phyloP scores from a whole-genome alignment of 1,284 basidiomycete species.

The Hemileia vastatrix region DNA sequence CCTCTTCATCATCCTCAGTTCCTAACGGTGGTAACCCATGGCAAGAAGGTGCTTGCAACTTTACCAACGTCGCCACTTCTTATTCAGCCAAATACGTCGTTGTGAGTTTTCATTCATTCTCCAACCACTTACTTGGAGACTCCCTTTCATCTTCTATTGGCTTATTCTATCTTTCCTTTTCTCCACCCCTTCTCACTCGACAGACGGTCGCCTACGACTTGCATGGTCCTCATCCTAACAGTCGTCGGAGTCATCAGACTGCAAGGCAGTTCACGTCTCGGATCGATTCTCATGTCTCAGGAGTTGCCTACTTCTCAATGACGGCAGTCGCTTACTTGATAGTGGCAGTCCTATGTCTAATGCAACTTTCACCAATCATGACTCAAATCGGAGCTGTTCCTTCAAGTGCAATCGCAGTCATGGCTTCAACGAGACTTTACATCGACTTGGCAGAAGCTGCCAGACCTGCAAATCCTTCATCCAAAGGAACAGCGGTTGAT shows the following conservation, averaged over 20 bases:
- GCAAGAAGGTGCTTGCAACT: not conserved
- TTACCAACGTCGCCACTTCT: not conserved
- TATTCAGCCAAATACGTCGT: not conserved
- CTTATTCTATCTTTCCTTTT: no score
- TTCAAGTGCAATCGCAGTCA: conserved; percentile 26
- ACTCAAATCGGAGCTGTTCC: conserved; percentile 32
- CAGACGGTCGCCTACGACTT: conserved; percentile 28
- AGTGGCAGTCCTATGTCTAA: not conserved
- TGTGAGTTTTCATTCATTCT: not conserved
- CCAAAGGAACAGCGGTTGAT: not conserved
- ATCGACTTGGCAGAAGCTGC: conserved; percentile 30
- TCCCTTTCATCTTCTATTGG: no score
- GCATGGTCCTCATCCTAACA: conserved; percentile 29
- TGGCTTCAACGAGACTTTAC: conserved; percentile 32
- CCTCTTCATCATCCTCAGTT: no score
- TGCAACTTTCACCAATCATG: conserved; percentile 32
- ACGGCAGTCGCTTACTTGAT: conserved; percentile 25
- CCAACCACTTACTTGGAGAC: no score
- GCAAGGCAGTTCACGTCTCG: conserved; percentile 29
- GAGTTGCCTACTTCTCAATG: conserved; percentile 32
- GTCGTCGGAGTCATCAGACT: conserved; percentile 31
- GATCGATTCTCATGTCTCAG: conserved; percentile 30
- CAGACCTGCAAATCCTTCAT: conserved; percentile 5
- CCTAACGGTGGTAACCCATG: no score
- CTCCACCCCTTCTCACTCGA: no score